Evolutionary conservation across 225 moss, liverwort and hornwort genomes (phyloP), one percentile per base, ranked within the genome.

Genomic region (Ulota crispa): DNA sequence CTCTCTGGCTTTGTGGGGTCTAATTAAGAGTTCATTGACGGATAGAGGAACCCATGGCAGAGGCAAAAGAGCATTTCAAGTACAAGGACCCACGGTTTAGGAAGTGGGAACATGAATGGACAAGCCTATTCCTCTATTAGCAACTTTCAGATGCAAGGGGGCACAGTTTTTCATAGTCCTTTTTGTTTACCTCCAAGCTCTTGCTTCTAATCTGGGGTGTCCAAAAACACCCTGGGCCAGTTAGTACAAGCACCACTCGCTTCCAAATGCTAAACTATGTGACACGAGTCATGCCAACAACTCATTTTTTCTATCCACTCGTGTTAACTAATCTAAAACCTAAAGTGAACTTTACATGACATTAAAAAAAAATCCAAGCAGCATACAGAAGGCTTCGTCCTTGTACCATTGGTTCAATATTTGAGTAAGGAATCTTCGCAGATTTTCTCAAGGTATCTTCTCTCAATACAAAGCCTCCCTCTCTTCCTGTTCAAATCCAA

Each of bases 81-180:
- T 85, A 85, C 85, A 63, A 74, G 78, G 74, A 66, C 78, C 85
- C 85, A 78, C 63, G 74, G 74, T 28, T 86, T 82, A 69, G 53
- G 82, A 82, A 82, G 85, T 68, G 82, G 85, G 74, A 78, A 78
- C 82, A 74, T 43, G 5, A 68, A 86, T 74, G 62, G 78, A 85
- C 85, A 85, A 85, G 78, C 82, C 85, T 82, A 82, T 54, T 31
- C 52, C 72, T 52, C 66, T 39, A 81, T 85, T 64, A 36, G 56
- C 80, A 55, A 20, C 80, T 80, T 84, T 75, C 64, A 80, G 32
- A 84, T 84, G 66, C 72, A 41, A 57, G 42, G 76, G 45, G 45
- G 81, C 81, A 85, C 72, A 81, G 45, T 64, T 47, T 85, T 85
- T 64, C 26, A 15, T 13, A 39, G 78, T 85, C 77, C 77, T 67